phyloP scores from a whole-genome alignment of 805 yeast genomes.

The Pichia occidentalis region DNA sequence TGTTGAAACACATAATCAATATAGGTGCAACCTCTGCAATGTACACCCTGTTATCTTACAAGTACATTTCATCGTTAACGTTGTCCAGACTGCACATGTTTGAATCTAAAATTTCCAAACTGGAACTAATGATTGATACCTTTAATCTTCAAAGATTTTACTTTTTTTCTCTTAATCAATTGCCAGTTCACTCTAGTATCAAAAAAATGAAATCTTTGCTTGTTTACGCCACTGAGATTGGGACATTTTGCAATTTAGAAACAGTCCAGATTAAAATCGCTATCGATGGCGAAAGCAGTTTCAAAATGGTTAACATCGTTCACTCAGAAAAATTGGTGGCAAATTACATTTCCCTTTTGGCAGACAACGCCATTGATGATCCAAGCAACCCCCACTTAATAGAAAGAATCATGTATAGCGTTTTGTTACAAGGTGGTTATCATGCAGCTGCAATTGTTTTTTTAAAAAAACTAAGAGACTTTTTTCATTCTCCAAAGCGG shows the following conservation, averaged over 20 bases:
- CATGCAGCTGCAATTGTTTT: conserved; percentile 14
- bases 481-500: conserved; percentile 7
- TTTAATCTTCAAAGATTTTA: no score
- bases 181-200: conserved; percentile 1
- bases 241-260: conserved; percentile 1
- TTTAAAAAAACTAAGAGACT: conserved; percentile 10
- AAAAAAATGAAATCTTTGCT: conserved; percentile 1
- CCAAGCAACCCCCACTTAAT: conserved; percentile 9
- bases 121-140: conserved; percentile 1
- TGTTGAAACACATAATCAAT: background rate
- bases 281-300: background rate
- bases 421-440: conserved; percentile 17
- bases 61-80: background rate
- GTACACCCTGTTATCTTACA: background rate
- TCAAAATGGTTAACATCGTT: conserved; percentile 2
- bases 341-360: conserved; percentile 8
- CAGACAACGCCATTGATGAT: conserved; percentile 11
- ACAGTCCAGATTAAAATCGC: background rate
- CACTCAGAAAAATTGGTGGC: conserved; percentile 9
- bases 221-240: conserved; percentile 4
- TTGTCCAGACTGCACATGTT: background rate
- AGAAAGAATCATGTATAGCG: conserved; percentile 11
- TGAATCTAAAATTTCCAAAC: background rate
- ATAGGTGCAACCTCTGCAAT: background rate
- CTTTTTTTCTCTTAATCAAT: no score